Percentiles rank a stretch among this genome's conserved stretches.
phyloP scores from a whole-genome alignment of 176 grass and related monocot species.

The Triticum urartu region DNA sequence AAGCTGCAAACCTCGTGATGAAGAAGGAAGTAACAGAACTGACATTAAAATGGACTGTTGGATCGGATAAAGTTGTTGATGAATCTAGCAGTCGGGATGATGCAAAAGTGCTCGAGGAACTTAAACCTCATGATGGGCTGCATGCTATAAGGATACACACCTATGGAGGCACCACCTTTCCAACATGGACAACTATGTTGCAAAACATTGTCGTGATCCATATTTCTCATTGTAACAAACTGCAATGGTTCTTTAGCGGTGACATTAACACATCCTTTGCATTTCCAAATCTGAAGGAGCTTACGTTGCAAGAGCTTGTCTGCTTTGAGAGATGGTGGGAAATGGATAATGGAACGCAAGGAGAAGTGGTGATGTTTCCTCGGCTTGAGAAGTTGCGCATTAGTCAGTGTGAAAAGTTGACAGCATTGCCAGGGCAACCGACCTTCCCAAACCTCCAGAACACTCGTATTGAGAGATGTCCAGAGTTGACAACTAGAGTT shows the following conservation, averaged over 20 bases:
- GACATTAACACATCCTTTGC: neutral
- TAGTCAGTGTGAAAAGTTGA: neutral
- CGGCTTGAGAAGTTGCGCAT: neutral
- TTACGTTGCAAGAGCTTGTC: fast-evolving
- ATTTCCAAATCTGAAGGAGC: neutral
- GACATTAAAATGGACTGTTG: neutral
- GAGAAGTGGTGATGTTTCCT: neutral
- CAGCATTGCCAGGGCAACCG: neutral
- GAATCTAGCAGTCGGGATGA: neutral
- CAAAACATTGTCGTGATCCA: neutral
- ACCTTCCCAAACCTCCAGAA: neutral
- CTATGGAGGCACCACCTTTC: neutral
- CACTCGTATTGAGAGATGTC: neutral
- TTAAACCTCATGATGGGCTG: neutral
- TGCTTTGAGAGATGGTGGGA: neutral
- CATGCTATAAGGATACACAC: neutral
- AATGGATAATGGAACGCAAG: neutral
- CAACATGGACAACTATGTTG: neutral
- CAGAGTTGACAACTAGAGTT: neutral
- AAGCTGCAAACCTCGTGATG: neutral
- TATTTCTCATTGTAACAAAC: neutral
- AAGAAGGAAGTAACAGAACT: neutral
- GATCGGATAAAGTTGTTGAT: neutral
- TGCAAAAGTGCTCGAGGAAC: neutral
- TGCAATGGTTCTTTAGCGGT: neutral